Conservation (phyloP, 352 stramenopile species). For the Globisporangium camurandrum region DNA sequence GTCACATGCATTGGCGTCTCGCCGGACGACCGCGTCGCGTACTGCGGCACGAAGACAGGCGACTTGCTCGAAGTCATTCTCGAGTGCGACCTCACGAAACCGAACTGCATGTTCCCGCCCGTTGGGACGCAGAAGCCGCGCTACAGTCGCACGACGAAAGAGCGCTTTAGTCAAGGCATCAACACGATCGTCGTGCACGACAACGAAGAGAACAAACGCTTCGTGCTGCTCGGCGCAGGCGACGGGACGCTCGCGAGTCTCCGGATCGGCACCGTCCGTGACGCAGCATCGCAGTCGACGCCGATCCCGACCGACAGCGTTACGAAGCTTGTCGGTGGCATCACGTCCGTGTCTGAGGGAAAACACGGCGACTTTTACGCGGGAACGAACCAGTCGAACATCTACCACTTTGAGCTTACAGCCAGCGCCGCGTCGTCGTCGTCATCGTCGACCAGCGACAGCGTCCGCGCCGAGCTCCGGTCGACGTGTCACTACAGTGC, state of each 20-base stretch:
- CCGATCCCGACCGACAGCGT: conserved; percentile 57
- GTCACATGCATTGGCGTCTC: conserved; percentile 91
- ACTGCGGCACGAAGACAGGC: conserved; percentile 93
- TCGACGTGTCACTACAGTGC: conserved; percentile 88
- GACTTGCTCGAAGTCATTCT: conserved; percentile 94
- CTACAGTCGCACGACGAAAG: conserved; percentile 88
- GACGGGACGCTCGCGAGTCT: conserved; percentile 90
- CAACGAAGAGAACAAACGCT: conserved; percentile 82
- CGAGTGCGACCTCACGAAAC: conserved; percentile 91
- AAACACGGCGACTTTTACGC: conserved; percentile 83
- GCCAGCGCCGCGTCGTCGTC: no score
- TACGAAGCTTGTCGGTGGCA: conserved; percentile 85
- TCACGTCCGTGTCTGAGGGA: conserved; percentile 89
- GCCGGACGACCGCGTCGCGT: conserved; percentile 89
- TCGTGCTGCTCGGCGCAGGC: conserved; percentile 86
- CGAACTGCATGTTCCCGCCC: conserved; percentile 66
- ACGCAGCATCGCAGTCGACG: conserved; percentile 50
- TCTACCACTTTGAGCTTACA: conserved; percentile 83
- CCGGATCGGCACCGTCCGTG: conserved; percentile 55
- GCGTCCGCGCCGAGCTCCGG: conserved; percentile 52
- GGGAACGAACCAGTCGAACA: conserved; percentile 92
- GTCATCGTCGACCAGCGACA: no score
- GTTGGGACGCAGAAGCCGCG: conserved; percentile 74
- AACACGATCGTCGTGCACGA: conserved; percentile 81
- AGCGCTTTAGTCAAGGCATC: conserved; percentile 92